These are phyloP conservation scores for Torrubiellomyces zombiae DNA, from an alignment of 2,329 filamentous ascomycete species.

Conservation along the genomic window DNA sequence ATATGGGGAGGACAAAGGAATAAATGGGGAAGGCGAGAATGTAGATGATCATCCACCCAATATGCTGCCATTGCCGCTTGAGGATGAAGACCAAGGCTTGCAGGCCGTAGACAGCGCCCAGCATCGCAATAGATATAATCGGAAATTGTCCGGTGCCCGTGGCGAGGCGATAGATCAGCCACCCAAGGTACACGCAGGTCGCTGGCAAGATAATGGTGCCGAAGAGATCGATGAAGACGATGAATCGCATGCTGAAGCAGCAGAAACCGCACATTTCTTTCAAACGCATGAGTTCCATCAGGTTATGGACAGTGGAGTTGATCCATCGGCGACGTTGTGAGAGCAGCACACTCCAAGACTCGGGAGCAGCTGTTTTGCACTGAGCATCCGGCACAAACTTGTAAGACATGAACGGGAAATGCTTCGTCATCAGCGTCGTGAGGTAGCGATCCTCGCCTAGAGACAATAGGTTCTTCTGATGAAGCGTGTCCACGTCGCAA, in stretches of 20 bases:
- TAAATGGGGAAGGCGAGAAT: constrained; percentile 89
- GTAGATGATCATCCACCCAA: constrained; percentile 99
- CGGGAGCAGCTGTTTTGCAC: constrained; percentile 83
- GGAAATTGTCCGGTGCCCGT: constrained; percentile 60
- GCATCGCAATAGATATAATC: constrained; percentile 70
- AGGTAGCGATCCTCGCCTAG: constrained; percentile 95
- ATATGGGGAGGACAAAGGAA: constrained; percentile 77
- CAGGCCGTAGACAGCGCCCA: constrained; percentile 85
- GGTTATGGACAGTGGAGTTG: constrained; percentile 95
- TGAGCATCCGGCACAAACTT: constrained; percentile 92
- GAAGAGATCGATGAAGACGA: constrained; percentile 86
- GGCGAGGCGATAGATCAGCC: constrained; percentile 68
- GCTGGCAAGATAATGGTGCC: constrained; percentile 86
- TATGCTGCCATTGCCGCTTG: constrained; percentile 94
- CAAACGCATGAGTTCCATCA: constrained; percentile 77
- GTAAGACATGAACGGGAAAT: constrained; percentile 90
- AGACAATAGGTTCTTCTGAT: constrained; percentile 89
- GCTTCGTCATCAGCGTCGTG: constrained; percentile 94
- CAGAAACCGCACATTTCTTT: constrained; percentile 97
- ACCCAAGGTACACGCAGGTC: constrained; percentile 72
- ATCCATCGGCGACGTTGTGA: constrained; percentile 99
- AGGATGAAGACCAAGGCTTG: constrained; percentile 93
- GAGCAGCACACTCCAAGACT: constrained; percentile 82
- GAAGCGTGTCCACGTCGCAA: constrained; percentile 80
- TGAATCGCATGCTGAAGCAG: constrained; percentile 94